These are phyloP conservation scores for Trypanosoma cruzi DNA, from an alignment of 208 protist genomes.

Conservation along the genomic window DNA sequence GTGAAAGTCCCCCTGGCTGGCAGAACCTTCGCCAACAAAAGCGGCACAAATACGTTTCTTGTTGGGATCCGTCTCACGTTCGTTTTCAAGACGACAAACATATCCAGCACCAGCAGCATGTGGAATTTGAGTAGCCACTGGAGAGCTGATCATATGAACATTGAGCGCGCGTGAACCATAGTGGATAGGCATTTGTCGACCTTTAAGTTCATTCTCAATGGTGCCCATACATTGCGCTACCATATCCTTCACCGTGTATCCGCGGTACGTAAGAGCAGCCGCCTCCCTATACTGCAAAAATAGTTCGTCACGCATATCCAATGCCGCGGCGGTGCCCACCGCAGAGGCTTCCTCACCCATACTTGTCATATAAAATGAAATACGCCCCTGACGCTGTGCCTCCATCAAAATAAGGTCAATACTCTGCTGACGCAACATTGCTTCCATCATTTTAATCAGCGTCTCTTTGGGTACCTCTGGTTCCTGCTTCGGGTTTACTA, in stretches of 20 bases:
- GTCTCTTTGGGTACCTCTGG: conserved; percentile 17
- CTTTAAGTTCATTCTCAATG: conserved; percentile 87
- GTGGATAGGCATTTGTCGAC: conserved; percentile 98
- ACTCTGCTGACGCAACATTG: conserved; percentile 93
- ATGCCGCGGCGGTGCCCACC: conserved; percentile 88
- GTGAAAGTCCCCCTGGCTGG: conserved; percentile 97
- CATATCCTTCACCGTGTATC: conserved; percentile 93
- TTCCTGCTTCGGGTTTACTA: conserved; percentile 26
- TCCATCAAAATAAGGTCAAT: conserved; percentile 95
- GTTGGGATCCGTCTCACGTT: conserved; percentile 30
- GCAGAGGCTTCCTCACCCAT: conserved; percentile 96
- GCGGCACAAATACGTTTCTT: conserved; percentile 72
- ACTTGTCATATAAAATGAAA: conserved; percentile 98
- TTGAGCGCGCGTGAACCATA: conserved; percentile 94
- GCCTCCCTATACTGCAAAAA: conserved; percentile 97
- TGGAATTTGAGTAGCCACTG: conserved; percentile 96
- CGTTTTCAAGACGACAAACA: conserved; percentile 90
- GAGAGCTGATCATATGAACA: conserved; percentile 96
- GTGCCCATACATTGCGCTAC: conserved; percentile 97
- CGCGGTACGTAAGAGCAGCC: conserved; percentile 72
- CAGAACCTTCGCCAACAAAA: conserved; percentile 98
- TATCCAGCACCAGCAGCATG: conserved; percentile 96
- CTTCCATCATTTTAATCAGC: conserved; percentile 77
- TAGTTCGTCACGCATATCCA: conserved; percentile 90
- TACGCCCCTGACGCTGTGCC: conserved; percentile 94